phyloP scores from a whole-genome alignment of 2,329 filamentous ascomycete species.

The Periconia macrospinosa region DNA sequence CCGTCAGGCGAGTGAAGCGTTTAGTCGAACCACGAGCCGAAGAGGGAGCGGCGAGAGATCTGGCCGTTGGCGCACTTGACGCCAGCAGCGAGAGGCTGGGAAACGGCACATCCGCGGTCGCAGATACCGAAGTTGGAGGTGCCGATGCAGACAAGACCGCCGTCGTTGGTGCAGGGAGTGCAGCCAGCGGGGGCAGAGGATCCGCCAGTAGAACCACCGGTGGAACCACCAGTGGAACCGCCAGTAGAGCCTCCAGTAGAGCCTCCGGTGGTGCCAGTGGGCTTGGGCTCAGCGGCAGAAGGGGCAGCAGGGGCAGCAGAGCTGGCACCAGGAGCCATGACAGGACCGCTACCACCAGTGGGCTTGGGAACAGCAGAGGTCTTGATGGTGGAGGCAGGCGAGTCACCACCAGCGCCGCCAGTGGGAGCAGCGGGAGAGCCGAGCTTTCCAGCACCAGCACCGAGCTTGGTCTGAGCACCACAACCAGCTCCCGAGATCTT shows the following conservation, averaged over 20 bases:
- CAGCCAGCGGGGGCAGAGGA: conserved; percentile 14
- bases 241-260: not conserved
- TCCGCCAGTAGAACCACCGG: conserved; percentile 7
- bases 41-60: conserved; percentile 20
- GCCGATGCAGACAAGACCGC: conserved; percentile 49
- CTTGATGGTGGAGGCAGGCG: conserved; percentile 5
- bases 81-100: conserved; percentile 45
- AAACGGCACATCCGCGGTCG: conserved; percentile 46
- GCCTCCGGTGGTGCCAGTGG: conserved; percentile 10
- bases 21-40: not conserved
- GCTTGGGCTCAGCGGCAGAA: conserved; percentile 1
- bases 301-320: conserved; percentile 8
- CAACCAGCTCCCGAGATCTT: conserved; percentile 33
- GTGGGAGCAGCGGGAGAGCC: conserved; percentile 13
- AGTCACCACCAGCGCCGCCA: conserved; percentile 5
- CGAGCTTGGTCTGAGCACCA: conserved; percentile 27
- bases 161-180: conserved; percentile 44
- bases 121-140: conserved; percentile 48
- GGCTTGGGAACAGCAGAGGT: not conserved
- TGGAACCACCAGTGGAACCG: conserved; percentile 8
- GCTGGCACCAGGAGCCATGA: conserved; percentile 5
- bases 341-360: not conserved
- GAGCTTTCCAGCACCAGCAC: conserved; percentile 32
- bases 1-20: not conserved
- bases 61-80: conserved; percentile 45